These are phyloP conservation scores for Irpex lacteus DNA, from an alignment of 1,284 basidiomycete genomes.

Conservation along the genomic window DNA sequence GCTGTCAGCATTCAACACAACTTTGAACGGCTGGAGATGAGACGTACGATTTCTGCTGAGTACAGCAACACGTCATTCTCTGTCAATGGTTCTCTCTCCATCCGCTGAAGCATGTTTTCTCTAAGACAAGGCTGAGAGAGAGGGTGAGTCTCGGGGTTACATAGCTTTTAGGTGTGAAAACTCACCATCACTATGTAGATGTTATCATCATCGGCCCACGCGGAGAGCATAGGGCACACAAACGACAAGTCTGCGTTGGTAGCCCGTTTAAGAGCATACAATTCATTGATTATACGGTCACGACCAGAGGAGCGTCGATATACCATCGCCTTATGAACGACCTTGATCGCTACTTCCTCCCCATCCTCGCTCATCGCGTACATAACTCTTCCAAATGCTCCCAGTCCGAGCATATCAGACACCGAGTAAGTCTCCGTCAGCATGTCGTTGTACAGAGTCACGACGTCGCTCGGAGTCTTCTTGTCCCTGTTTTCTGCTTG, in stretches of 20 bases:
- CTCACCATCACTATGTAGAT: slow-evolving; percentile 23
- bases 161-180: not conserved
- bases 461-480: not conserved
- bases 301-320: slow-evolving; percentile 4
- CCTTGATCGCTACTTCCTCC: slow-evolving; percentile 22
- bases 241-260: not conserved
- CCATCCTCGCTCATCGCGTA: slow-evolving; percentile 3
- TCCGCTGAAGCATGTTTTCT: slow-evolving; percentile 1
- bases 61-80: slow-evolving; percentile 6
- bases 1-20: not conserved
- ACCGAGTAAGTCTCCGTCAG: slow-evolving; percentile 11
- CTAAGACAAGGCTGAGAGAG: not conserved
- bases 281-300: slow-evolving; percentile 8
- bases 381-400: slow-evolving; percentile 17
- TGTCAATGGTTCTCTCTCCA: not conserved
- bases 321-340: slow-evolving; percentile 18
- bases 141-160: not conserved
- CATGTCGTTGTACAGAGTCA: slow-evolving; percentile 3
- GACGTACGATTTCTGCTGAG: slow-evolving; percentile 19
- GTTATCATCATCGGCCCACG: slow-evolving; percentile 16
- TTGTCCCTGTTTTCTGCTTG: not conserved
- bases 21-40: not conserved
- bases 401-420: slow-evolving; percentile 14
- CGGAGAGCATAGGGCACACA: slow-evolving; percentile 7
- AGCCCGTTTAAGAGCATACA: slow-evolving; percentile 8